These are phyloP conservation scores for Porpolomopsis calyptriformis DNA, from an alignment of 768 basidiomycete species.

Conservation along the genomic window DNA sequence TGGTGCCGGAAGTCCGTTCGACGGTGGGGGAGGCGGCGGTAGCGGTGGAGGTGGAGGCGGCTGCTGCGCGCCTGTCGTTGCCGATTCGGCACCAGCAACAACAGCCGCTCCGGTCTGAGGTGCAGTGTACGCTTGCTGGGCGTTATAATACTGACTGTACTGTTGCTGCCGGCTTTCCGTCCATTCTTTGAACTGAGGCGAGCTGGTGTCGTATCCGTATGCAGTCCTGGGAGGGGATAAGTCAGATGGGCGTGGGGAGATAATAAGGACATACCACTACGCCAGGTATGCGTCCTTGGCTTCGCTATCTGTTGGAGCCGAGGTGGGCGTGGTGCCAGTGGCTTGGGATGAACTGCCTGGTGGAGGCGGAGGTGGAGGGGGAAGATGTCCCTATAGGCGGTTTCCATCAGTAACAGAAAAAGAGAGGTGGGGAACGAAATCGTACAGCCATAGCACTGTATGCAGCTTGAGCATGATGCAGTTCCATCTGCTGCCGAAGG, in stretches of 20 bases:
- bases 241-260: too few relatives aligned
- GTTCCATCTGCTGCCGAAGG: slow-evolving; percentile 74
- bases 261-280: slow-evolving; percentile 45
- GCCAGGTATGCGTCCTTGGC: slow-evolving; percentile 42
- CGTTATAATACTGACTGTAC: slow-evolving; percentile 33
- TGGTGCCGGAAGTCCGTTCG: too few relatives aligned
- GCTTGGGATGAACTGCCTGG: slow-evolving; percentile 33
- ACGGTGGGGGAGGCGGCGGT: too few relatives aligned
- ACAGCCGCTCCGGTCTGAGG: too few relatives aligned
- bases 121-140: too few relatives aligned
- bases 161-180: slow-evolving; percentile 37
- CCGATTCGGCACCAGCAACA: too few relatives aligned
- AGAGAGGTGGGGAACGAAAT: slow-evolving; percentile 18
- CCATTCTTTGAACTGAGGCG: slow-evolving; percentile 55
- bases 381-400: slow-evolving; percentile 31
- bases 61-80: too few relatives aligned
- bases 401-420: not conserved
- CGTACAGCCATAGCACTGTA: slow-evolving; percentile 53
- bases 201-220: slow-evolving; percentile 81
- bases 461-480: slow-evolving; percentile 71
- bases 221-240: slow-evolving; percentile 46
- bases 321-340: slow-evolving; percentile 20
- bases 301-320: not conserved
- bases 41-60: too few relatives aligned
- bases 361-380: slow-evolving; percentile 39